These are phyloP conservation scores for Fusarium buharicum DNA, from an alignment of 2,329 filamentous ascomycete genomes.

Conservation along the genomic window DNA sequence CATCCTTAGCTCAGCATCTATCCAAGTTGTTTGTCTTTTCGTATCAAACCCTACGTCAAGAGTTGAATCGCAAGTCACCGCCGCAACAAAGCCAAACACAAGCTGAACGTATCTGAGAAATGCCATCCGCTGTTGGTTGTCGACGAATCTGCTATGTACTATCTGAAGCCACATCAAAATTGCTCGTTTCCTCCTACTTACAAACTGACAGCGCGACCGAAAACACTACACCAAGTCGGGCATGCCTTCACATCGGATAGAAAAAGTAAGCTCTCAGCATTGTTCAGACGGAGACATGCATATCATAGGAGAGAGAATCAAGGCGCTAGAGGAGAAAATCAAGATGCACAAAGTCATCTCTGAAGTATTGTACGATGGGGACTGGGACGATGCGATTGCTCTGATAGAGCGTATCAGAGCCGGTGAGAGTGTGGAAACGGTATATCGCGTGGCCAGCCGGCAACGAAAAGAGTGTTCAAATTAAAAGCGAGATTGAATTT, in stretches of 20 bases:
- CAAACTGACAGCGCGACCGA: background rate
- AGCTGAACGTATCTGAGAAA: background rate
- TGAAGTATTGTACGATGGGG: background rate
- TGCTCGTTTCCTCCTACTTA: accelerated
- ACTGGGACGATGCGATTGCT: background rate
- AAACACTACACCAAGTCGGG: background rate
- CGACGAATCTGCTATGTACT: background rate
- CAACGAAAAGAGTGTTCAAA: background rate
- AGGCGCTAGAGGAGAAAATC: background rate
- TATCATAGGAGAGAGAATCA: background rate
- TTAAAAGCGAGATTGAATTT: too few relatives aligned
- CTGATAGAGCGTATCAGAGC: background rate
- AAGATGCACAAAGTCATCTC: background rate
- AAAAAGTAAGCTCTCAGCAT: background rate
- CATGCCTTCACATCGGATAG: background rate
- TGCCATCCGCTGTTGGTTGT: background rate
- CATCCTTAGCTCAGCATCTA: too few relatives aligned
- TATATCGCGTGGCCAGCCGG: background rate
- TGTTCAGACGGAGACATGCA: background rate
- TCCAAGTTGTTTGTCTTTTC: too few relatives aligned
- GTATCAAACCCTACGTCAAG: too few relatives aligned
- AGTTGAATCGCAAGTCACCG: background rate
- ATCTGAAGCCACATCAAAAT: background rate
- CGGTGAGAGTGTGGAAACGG: background rate
- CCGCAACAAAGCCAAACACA: background rate